phyloP scores from a whole-genome alignment of 192 early-diverging fungal genomes.

The Glomus cerebriforme region DNA sequence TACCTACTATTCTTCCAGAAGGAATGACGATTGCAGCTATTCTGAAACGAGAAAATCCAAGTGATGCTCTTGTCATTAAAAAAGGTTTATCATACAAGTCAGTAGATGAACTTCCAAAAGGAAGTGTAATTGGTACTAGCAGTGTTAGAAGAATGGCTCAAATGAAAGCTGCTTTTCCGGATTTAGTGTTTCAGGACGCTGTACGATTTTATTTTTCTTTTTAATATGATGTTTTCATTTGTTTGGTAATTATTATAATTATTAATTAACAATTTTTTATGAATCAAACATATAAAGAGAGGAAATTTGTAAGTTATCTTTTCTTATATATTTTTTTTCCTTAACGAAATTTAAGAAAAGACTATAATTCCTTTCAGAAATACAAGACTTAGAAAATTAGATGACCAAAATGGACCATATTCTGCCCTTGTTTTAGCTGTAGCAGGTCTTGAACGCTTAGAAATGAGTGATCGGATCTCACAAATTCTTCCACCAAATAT shows the following conservation, averaged over 20 bases:
- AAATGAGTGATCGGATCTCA: constrained; percentile 69
- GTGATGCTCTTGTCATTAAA: constrained; percentile 85
- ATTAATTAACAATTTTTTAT: neutral
- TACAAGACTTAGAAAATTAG: constrained; percentile 86
- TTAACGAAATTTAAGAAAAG: constrained; percentile 34
- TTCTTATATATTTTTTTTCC: constrained; percentile 7
- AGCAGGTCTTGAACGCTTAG: constrained; percentile 80
- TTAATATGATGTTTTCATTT: neutral
- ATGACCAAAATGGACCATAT: constrained; percentile 69
- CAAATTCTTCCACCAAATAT: constrained; percentile 58
- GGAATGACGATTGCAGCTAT: constrained; percentile 85
- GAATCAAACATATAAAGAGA: constrained; percentile 19
- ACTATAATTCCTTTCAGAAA: constrained; percentile 51
- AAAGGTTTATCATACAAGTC: constrained; percentile 36
- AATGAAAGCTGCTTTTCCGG: constrained; percentile 75
- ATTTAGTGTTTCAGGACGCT: constrained; percentile 76
- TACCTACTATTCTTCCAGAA: constrained; percentile 81
- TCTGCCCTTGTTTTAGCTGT: constrained; percentile 83
- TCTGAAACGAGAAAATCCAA: constrained; percentile 84
- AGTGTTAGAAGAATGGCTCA: constrained; percentile 88
- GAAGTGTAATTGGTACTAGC: constrained; percentile 85
- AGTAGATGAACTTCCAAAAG: constrained; percentile 68
- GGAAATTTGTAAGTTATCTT: constrained; percentile 42
- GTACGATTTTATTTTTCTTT: constrained; percentile 47
- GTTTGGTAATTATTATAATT: neutral